Evolutionary conservation across 2,329 filamentous ascomycete genomes (phyloP).

Genomic region (Colletotrichum salicis): DNA sequence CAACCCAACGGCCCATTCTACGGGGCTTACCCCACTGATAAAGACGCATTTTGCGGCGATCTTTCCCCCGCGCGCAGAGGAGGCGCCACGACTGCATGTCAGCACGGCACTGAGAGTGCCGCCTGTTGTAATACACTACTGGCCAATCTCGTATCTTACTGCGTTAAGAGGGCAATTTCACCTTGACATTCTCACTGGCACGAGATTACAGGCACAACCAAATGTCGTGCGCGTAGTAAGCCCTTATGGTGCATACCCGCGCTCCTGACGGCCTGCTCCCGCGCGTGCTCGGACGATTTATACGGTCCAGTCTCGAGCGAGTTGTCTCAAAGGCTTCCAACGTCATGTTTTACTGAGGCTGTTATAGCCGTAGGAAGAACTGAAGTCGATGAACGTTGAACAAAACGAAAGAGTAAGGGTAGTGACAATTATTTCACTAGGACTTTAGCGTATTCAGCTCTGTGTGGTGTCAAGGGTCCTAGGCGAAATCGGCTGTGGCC

Average conservation of each 20-base stretch:
- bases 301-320: not conserved
- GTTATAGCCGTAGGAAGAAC: not conserved
- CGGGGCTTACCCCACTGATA: not conserved
- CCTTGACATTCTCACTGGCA: not conserved
- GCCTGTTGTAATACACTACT: not conserved
- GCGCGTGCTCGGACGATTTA: not conserved
- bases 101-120: not conserved
- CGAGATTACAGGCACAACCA: not conserved
- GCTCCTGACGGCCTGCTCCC: not conserved
- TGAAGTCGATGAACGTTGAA: not conserved
- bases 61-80: not conserved
- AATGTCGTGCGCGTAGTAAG: not conserved
- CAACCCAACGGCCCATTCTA: too few relatives aligned
- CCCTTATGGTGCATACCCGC: not conserved
- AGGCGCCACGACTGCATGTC: not conserved
- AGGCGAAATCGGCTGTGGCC: not conserved
- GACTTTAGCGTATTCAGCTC: not conserved
- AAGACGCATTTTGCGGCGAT: not conserved
- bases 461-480: not conserved
- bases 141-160: not conserved
- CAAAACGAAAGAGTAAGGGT: not conserved
- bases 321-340: not conserved
- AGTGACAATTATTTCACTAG: not conserved
- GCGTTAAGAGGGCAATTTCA: not conserved
- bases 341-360: not conserved